Base-by-base conservation (phyloP, 768 basidiomycete genomes). In the Heimioporus sp. region DNA sequence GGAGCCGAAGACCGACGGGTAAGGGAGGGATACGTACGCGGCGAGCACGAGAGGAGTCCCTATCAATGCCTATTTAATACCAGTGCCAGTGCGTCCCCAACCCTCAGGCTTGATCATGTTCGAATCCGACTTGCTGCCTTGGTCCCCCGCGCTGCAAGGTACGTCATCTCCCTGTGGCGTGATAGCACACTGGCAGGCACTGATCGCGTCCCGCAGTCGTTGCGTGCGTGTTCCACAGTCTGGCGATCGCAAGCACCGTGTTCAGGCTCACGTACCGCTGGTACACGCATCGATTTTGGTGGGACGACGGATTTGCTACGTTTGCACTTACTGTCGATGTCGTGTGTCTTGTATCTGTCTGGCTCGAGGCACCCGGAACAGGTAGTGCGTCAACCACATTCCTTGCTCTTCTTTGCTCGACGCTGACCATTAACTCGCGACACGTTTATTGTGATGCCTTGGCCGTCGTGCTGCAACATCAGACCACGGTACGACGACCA, bases 281-380 rank as follows among this genome's bases (percentile, higher is more conserved):
- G 54, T 45, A 54, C 36, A 63, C 48, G 44, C 31, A 47, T 5
- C 43, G 43, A 16, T 66, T 66, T 17, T 65, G 68, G 62, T 68
- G 66, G 68, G 67, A 70, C 37, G 68, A 68, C 32, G 52, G 41
- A 6, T 65, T 56, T 57, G 64, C 60, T 4, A 42, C 48, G n/a
- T 36, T 65, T 1, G 68, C 64, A 6, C 55, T 68, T 15, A 30
- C 13, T 10, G 40, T 38, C n/a, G 66, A 68, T 6, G 19, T 58
- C 3, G 0, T 51, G 24, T 56, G 55, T 46, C 41, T 68, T 2
- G 46, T 43, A 9, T 36, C 53, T 3, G 43, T 49, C 8, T 51
- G 35, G 48, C 12, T 69, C 4, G 19, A 54, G 3, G 7, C 4
- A n/a, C 38, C 43, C 10, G 4, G 16, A 16, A 34, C 28, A 44